A percentile compares a stretch with the other conserved stretches of the same genome.
Evolutionary conservation across 495 filamentous ascomycete genomes (phyloP).

Genomic region (Acidiella bohemica): DNA sequence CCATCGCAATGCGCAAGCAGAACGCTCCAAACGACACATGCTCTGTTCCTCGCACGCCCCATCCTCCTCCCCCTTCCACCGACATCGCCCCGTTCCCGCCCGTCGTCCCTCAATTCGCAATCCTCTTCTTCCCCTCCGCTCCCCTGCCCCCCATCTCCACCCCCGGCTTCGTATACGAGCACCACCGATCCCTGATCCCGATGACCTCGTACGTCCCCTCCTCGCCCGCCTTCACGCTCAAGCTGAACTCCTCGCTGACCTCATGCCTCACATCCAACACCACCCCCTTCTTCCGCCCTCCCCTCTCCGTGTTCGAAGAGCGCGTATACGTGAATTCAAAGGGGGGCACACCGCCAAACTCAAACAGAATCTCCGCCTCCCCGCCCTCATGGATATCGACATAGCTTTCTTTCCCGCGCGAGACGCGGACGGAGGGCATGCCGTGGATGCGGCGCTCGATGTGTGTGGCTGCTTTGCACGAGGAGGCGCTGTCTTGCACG

Average conservation of each 20-base stretch:
- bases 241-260: constrained; percentile 62
- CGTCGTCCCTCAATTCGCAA: too few species aligned
- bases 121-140: constrained; percentile 11
- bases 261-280: constrained; percentile 84
- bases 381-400: constrained; percentile 95
- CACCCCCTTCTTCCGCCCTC: constrained; percentile 43
- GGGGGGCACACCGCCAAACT: constrained; percentile 87
- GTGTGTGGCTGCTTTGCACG: constrained; percentile 65
- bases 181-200: constrained; percentile 82
- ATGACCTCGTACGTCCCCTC: constrained; percentile 97
- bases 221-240: constrained; percentile 67
- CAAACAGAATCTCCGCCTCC: constrained; percentile 79
- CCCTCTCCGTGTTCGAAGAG: constrained; percentile 66
- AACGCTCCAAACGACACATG: too few species aligned
- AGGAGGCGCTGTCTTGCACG: constrained; percentile 65
- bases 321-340: constrained; percentile 97
- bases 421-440: constrained; percentile 80
- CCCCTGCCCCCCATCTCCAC: constrained; percentile 3
- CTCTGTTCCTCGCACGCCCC: too few species aligned
- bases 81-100: too few species aligned
- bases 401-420: constrained; percentile 58
- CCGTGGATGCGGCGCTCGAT: constrained; percentile 73
- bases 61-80: too few species aligned
- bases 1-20: too few species aligned
- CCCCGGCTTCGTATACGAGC: constrained; percentile 60